Conservation (phyloP, 768 basidiomycete species). For the Gloeophyllum trabeum region DNA sequence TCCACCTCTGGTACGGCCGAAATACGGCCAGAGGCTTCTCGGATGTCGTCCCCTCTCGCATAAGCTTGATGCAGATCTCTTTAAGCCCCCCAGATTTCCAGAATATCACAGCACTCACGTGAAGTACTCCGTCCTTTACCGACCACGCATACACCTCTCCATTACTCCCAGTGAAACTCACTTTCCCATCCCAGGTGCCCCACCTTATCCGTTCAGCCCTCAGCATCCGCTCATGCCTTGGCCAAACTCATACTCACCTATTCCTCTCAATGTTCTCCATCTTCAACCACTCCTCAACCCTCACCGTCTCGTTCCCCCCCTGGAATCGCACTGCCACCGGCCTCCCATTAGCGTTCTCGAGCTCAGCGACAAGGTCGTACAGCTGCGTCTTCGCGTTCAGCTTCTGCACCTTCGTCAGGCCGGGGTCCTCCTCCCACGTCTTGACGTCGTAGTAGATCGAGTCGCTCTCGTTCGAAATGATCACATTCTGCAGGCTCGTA, state of each 20-base stretch:
- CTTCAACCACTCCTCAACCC: constrained; percentile 20
- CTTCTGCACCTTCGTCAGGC: constrained; percentile 21
- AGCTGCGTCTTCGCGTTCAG: constrained; percentile 17
- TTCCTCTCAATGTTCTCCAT: too few species aligned
- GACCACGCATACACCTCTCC: constrained; percentile 19
- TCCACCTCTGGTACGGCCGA: constrained; percentile 21
- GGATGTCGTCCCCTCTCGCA: constrained; percentile 17
- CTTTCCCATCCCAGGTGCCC: too few species aligned
- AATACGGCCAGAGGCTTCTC: constrained; percentile 22
- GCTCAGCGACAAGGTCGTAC: constrained; percentile 20
- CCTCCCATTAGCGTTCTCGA: constrained; percentile 19
- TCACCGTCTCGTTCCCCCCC: constrained; percentile 14
- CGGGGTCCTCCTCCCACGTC: constrained; percentile 25
- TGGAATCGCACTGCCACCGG: constrained; percentile 19
- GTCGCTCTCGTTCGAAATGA: constrained; percentile 25
- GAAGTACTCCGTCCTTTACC: constrained; percentile 8
- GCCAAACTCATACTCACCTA: constrained; percentile 6
- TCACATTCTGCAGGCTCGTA: constrained; percentile 22
- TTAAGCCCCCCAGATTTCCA: too few species aligned
- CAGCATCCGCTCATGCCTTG: constrained; percentile 1
- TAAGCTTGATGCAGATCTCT: constrained; percentile 16
- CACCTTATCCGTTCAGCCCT: too few species aligned
- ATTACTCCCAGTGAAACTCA: constrained; percentile 15
- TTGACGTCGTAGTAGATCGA: constrained; percentile 27
- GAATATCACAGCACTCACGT: too few species aligned